phyloP scores from a whole-genome alignment of 257 asterid species.

The Schizonepeta tenuifolia region DNA sequence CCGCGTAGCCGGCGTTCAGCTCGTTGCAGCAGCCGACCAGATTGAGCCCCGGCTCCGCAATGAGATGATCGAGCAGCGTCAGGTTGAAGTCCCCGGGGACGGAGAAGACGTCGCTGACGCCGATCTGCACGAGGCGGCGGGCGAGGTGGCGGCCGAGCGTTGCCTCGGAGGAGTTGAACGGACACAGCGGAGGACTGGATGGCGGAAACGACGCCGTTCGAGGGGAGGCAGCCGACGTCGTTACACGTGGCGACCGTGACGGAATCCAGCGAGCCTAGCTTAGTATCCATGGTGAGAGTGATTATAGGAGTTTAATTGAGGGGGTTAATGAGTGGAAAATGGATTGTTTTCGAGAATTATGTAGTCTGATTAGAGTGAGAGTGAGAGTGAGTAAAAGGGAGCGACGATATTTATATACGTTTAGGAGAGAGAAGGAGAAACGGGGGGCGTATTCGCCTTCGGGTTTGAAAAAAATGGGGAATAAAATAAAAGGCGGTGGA shows the following conservation, averaged over 20 bases:
- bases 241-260: conserved; percentile 42
- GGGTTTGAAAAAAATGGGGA: neutral
- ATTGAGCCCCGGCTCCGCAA: conserved; percentile 81
- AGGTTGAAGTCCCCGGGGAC: conserved; percentile 83
- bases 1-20: conserved; percentile 87
- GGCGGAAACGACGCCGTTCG: conserved; percentile 42
- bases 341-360: neutral
- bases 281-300: conserved; percentile 51
- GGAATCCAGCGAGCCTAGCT: conserved; percentile 57
- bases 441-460: conserved; percentile 36
- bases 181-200: conserved; percentile 40
- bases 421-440: neutral
- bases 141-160: conserved; percentile 89
- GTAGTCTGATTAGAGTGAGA: neutral
- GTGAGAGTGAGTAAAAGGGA: neutral
- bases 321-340: neutral
- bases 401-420: conserved; percentile 13
- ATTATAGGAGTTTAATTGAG: neutral
- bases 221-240: conserved; percentile 51
- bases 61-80: conserved; percentile 71
- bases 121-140: conserved; percentile 83
- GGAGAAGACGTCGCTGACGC: conserved; percentile 66
- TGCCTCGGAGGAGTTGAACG: conserved; percentile 51
- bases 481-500: conserved; percentile 26
- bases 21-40: conserved; percentile 86